Conservation (phyloP, 179 eudicot genomes). For the Pouteria campechiana region DNA sequence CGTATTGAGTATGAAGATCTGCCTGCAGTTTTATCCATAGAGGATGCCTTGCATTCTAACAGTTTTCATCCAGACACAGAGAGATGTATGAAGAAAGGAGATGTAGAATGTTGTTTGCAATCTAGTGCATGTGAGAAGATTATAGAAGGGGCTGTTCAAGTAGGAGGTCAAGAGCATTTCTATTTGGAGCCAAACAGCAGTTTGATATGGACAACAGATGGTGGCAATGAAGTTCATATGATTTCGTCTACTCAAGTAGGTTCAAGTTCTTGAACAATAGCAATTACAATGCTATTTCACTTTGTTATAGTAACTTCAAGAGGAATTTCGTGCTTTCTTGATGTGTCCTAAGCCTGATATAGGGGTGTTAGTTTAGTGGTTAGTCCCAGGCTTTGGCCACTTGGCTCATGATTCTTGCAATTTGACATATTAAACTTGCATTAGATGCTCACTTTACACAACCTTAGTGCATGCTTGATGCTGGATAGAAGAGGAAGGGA, state of each 20-base stretch:
- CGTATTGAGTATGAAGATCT: conserved; percentile 76
- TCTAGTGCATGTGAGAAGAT: conserved; percentile 76
- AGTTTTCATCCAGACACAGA: conserved; percentile 83
- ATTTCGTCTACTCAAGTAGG: conserved; percentile 97
- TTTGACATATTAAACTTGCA: too few relatives aligned
- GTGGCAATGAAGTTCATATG: conserved; percentile 97
- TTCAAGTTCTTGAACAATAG: too few relatives aligned
- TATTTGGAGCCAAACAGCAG: conserved; percentile 84
- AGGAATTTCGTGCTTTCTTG: too few relatives aligned
- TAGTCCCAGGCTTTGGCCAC: too few relatives aligned
- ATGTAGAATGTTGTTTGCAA: conserved; percentile 69
- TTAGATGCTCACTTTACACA: too few relatives aligned
- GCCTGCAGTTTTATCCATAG: conserved; percentile 76
- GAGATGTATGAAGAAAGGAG: conserved; percentile 56
- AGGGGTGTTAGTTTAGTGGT: too few relatives aligned
- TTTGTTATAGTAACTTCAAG: too few relatives aligned
- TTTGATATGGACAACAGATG: conserved; percentile 80
- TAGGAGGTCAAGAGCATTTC: conserved; percentile 98
- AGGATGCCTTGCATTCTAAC: conserved; percentile 52
- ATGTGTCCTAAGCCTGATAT: too few relatives aligned
- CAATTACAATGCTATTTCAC: too few relatives aligned
- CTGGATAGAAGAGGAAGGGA: too few relatives aligned
- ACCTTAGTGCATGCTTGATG: too few relatives aligned
- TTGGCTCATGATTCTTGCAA: too few relatives aligned
- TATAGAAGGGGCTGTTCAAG: conserved; percentile 81